Evolutionary conservation across 768 basidiomycete species (phyloP).

Genomic region (Phanerochaete carnosa): DNA sequence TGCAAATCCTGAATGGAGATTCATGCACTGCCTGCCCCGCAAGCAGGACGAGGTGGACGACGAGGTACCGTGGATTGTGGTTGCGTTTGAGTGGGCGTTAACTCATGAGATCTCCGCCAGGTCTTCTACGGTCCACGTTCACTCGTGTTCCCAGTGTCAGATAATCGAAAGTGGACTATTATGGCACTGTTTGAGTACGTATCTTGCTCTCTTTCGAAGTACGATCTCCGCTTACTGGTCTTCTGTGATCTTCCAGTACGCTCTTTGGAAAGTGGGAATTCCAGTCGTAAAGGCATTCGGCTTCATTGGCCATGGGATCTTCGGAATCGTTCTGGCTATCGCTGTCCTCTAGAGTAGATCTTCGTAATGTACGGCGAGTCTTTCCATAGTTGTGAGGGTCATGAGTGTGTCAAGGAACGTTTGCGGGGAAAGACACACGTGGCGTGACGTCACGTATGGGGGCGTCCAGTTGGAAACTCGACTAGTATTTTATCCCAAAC

Average conservation of each 20-base stretch:
- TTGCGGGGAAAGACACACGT: slow-evolving; percentile 10
- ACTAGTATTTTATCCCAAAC: slow-evolving; percentile 2
- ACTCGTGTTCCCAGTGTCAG: slow-evolving; percentile 89
- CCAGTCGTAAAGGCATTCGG: not conserved
- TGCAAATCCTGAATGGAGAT: slow-evolving; percentile 86
- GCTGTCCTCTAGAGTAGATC: not conserved
- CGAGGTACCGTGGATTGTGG: slow-evolving; percentile 48
- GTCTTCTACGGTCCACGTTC: slow-evolving; percentile 93
- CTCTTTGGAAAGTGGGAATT: slow-evolving; percentile 33
- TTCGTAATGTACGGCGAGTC: not conserved
- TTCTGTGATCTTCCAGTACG: slow-evolving; percentile 25
- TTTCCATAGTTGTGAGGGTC: not conserved
- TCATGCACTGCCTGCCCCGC: slow-evolving; percentile 93
- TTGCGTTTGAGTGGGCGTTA: not conserved
- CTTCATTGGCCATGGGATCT: not conserved
- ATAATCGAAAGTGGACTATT: slow-evolving; percentile 97
- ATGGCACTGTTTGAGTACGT: slow-evolving; percentile 89
- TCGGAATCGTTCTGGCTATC: not conserved
- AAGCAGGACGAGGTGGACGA: slow-evolving; percentile 95
- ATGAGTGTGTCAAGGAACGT: slow-evolving; percentile 6
- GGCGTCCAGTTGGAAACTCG: slow-evolving; percentile 1
- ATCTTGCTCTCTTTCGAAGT: not conserved
- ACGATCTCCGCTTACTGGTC: slow-evolving; percentile 1
- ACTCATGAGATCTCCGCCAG: slow-evolving; percentile 31
- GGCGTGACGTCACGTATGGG: slow-evolving; percentile 15